A percentile compares a stretch with the other conserved stretches of the same genome.
Conservation (phyloP, 495 filamentous ascomycete species). For the Aspergillus sclerotiicarbonarius region DNA sequence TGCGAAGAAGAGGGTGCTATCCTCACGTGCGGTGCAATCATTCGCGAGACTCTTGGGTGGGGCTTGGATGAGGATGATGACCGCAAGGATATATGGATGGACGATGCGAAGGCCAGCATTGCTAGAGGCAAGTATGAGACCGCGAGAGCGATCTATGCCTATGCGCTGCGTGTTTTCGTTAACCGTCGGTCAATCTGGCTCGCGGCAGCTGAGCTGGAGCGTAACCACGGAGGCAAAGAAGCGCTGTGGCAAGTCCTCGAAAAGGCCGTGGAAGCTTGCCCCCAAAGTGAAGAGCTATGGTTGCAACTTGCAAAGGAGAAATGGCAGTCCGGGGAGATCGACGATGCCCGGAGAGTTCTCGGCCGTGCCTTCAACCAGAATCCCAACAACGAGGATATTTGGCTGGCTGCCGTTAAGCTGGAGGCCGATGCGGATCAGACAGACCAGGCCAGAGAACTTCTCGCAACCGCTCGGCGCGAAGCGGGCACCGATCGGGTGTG, state of each 20-base stretch:
- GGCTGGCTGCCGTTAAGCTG: constrained; percentile 90
- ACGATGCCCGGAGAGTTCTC: constrained; percentile 80
- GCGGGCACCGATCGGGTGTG: constrained; percentile 94
- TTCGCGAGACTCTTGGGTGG: constrained; percentile 90
- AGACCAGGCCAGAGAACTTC: constrained; percentile 74
- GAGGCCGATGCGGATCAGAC: constrained; percentile 83
- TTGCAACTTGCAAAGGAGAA: constrained; percentile 94
- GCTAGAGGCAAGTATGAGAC: constrained; percentile 79
- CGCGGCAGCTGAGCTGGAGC: constrained; percentile 86
- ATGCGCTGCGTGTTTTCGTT: constrained; percentile 82
- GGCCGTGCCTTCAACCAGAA: constrained; percentile 89
- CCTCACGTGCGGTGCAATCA: constrained; percentile 81
- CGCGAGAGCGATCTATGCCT: constrained; percentile 88
- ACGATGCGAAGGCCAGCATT: constrained; percentile 81
- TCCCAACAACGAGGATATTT: constrained; percentile 94
- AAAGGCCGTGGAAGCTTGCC: constrained; percentile 91
- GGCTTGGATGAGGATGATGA: constrained; percentile 95
- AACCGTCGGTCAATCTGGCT: constrained; percentile 82
- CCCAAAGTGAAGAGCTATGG: constrained; percentile 88
- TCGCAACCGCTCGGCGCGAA: constrained; percentile 75
- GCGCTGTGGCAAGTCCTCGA: constrained; percentile 80
- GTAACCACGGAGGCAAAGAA: constrained; percentile 83
- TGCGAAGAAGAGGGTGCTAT: constrained; percentile 91
- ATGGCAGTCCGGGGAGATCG: constrained; percentile 78
- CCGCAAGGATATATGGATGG: constrained; percentile 90